Evolutionary conservation across 495 filamentous ascomycete species (phyloP), one percentile per base, ranked within the genome.

Genomic region (Lentithecium fluviatile): DNA sequence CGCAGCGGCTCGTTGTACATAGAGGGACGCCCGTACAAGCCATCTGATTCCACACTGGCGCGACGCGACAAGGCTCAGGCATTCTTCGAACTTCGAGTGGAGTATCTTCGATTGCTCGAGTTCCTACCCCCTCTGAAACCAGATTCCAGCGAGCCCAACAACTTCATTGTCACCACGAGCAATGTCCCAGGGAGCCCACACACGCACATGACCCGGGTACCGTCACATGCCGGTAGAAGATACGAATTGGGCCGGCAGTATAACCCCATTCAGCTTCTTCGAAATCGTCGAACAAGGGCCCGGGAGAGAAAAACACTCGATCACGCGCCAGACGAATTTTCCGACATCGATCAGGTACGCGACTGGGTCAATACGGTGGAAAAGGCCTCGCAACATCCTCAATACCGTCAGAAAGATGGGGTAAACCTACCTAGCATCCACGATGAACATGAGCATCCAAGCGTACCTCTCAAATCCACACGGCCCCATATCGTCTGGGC

Each of bases 231-330:
- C 13, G 53, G 60, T 26, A 60, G 64, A 11, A 62, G 62, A 25
- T 62, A 70, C 38, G 67, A 53, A 17, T 64, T 84, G 36, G 83
- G 85, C 24, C 82, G 91, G 48, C 65, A 70, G 1, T 96, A 96
- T 66, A 93, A 97, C 70, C 92, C 91, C 5, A 77, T 97, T 21
- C 92, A 97, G 68, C 86, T 85, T 65, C 86, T 96, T 48, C 84
- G 92, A 19, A 95, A 97, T 66, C 80, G 91, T 21, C 88, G 89
- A 62, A 79, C 92, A 4, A 81, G 92, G 50, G 84, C 86, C 52
- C 79, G 89, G 24, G 88, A 91, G 70, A 79, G 87, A 29, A 83
- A 82, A 56, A 71, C 79, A 0, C 84, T 95, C 36, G 83, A 92
- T 66, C 79, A 85, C 15, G 83, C 88, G 45, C 77, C 79, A n/a